Evolutionary conservation across 129 eudicot species (phyloP), one percentile per base, ranked within the genome.

Genomic region (Flaveria ramosissima): DNA sequence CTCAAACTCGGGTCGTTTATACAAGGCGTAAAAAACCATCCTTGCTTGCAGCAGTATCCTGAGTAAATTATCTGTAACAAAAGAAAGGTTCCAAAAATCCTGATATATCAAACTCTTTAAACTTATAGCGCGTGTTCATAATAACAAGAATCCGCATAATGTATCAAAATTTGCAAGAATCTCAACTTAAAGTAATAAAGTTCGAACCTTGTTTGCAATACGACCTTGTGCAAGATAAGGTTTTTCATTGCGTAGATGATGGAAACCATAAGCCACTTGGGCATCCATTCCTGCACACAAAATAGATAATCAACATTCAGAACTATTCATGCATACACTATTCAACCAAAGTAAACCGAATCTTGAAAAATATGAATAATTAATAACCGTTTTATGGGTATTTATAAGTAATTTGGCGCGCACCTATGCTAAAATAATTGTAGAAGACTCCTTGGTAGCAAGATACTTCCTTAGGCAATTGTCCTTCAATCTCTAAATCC

Each of bases 171-270:
- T 14, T 20, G 74, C 50, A 50, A 16, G 21, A 79, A 63, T 51
- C 20, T 45, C 13, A 41, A n/a, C 57, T 71, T 41, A 11, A 27
- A 30, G 36, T 30, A 4, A 30, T 30, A 4, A 30, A 36, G 1
- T 50, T 50, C 73, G n/a, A 17, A 94, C 98, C 97, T 94, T 94
- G 86, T 94, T 94, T 52, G 97, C 74, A 36, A 94, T 80, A 60
- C 96, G 97, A 67, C 98, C 96, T 62, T 87, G 93, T 42, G 98
- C 97, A 68, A 89, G 98, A 80, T 89, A 84, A 39, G 98, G 97
- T 80, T 89, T 94, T 76, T 94, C 89, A 74, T 91, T 89, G 46
- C 96, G 97, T 80, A 94, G 81, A 63, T 87, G 80, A 70, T 94
- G 99, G 78, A 94, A 94, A 32, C 94, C 96, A 67, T 91, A 89